Conservation (phyloP, 176 grass and related monocot species). For the Calamus simplicifolius region DNA sequence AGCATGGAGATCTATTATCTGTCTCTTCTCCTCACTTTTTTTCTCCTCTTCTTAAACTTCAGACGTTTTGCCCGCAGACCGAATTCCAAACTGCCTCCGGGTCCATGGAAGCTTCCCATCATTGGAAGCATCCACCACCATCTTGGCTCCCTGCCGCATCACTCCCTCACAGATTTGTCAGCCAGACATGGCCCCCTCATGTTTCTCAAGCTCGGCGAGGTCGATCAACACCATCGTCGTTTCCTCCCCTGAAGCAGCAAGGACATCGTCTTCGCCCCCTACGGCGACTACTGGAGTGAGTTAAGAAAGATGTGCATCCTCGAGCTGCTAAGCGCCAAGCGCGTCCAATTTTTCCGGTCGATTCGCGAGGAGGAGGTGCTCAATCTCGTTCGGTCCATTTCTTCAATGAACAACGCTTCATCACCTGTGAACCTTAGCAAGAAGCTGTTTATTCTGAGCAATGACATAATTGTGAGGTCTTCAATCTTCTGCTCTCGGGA, state of each 20-base stretch:
- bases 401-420: no score
- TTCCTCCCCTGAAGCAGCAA: conserved; percentile 32
- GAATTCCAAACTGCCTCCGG: no score
- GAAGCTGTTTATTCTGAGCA: conserved; percentile 4
- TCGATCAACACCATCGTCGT: conserved; percentile 28
- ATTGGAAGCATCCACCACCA: no score
- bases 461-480: conserved; percentile 17
- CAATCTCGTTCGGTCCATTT: conserved; percentile 10
- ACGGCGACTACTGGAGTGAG: conserved; percentile 31
- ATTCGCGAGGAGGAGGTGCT: conserved; percentile 23
- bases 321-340: conserved; percentile 29
- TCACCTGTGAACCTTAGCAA: conserved; percentile 18
- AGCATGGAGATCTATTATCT: no score
- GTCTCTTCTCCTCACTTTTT: no score
- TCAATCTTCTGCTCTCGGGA: conserved; percentile 15
- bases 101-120: no score
- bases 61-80: no score
- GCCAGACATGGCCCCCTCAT: no score
- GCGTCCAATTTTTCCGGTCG: conserved; percentile 30
- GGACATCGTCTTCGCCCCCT: conserved; percentile 27
- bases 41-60: no score
- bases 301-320: conserved; percentile 24
- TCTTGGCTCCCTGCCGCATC: no score
- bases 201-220: conserved; percentile 31
- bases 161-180: no score